These are phyloP conservation scores for Botrytis sinoallii DNA, from an alignment of 2,329 filamentous ascomycete genomes.

Conservation along the genomic window DNA sequence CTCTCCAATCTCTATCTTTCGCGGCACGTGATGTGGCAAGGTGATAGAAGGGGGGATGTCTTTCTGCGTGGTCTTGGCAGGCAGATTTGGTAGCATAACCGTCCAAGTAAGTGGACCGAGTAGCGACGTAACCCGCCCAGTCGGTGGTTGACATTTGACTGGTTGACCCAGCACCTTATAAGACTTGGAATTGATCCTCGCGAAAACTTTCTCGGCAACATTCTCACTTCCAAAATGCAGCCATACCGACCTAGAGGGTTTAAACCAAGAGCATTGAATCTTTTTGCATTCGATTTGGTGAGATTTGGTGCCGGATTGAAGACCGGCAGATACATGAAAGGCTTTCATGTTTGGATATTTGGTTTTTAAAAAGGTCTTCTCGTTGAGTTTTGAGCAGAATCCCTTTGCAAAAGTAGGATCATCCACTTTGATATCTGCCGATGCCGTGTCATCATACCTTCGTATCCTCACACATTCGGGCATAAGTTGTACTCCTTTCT, in stretches of 20 bases:
- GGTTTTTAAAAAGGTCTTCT: slow-evolving; percentile 8
- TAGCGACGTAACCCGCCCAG: neutral
- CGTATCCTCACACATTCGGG: slow-evolving; percentile 24
- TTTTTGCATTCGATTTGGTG: slow-evolving; percentile 31
- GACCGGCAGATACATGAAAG: neutral
- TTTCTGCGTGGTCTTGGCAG: slow-evolving; percentile 21
- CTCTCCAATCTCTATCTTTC: slow-evolving; percentile 23
- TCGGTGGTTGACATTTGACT: slow-evolving; percentile 21
- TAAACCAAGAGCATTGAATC: slow-evolving; percentile 33
- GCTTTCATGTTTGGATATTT: neutral
- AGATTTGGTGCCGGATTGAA: slow-evolving; percentile 17
- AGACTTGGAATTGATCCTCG: slow-evolving; percentile 28
- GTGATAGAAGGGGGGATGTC: slow-evolving; percentile 26
- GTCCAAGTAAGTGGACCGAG: slow-evolving; percentile 28
- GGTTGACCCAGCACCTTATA: slow-evolving; percentile 28
- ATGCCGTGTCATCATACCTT: neutral
- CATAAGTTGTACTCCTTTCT: slow-evolving; percentile 26
- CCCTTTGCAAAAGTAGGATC: slow-evolving; percentile 29
- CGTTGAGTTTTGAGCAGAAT: slow-evolving; percentile 21
- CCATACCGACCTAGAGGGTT: slow-evolving; percentile 28
- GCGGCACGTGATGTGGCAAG: slow-evolving; percentile 22
- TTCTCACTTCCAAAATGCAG: slow-evolving; percentile 31
- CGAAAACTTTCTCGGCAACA: slow-evolving; percentile 27
- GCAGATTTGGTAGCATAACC: slow-evolving; percentile 29
- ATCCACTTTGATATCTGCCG: slow-evolving; percentile 27